phyloP scores from a whole-genome alignment of 2,329 filamentous ascomycete genomes.

The Lecanosticta acicola region DNA sequence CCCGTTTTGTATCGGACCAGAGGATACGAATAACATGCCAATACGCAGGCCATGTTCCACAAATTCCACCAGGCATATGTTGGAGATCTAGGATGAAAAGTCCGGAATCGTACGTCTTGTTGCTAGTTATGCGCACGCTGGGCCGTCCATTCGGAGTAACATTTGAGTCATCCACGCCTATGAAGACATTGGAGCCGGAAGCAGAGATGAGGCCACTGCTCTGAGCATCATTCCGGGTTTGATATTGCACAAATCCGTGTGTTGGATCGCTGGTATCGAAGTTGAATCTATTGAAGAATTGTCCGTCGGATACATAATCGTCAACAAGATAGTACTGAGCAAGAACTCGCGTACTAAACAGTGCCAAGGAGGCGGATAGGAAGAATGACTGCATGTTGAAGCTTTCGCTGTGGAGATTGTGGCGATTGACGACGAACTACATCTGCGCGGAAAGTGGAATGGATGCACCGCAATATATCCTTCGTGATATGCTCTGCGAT shows the following conservation, averaged over 20 bases:
- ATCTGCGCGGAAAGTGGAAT: no score
- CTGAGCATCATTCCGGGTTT: slow-evolving; percentile 51
- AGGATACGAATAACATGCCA: no score
- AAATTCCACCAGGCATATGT: slow-evolving; percentile 67
- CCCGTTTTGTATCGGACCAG: no score
- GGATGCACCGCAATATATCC: no score
- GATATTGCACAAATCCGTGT: slow-evolving; percentile 67
- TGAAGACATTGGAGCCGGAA: slow-evolving; percentile 23
- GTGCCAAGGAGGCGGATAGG: no score
- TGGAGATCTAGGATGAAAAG: slow-evolving; percentile 66
- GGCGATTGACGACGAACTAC: no score
- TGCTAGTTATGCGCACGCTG: slow-evolving; percentile 66
- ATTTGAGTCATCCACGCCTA: slow-evolving; percentile 34
- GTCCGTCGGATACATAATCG: slow-evolving; percentile 42
- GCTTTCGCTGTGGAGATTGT: no score
- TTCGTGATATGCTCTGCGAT: no score
- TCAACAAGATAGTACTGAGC: slow-evolving; percentile 39
- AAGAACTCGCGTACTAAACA: no score
- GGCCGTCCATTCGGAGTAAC: slow-evolving; percentile 54
- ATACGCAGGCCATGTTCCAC: slow-evolving; percentile 57
- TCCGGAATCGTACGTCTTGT: slow-evolving; percentile 57
- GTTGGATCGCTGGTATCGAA: slow-evolving; percentile 60
- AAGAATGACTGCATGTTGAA: no score
- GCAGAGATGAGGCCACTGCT: slow-evolving; percentile 22
- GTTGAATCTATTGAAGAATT: slow-evolving; percentile 51